A percentile compares a stretch with the other conserved stretches of the same genome.
Conservation (phyloP, 441 rosid species). For the Populus tomentosa region DNA sequence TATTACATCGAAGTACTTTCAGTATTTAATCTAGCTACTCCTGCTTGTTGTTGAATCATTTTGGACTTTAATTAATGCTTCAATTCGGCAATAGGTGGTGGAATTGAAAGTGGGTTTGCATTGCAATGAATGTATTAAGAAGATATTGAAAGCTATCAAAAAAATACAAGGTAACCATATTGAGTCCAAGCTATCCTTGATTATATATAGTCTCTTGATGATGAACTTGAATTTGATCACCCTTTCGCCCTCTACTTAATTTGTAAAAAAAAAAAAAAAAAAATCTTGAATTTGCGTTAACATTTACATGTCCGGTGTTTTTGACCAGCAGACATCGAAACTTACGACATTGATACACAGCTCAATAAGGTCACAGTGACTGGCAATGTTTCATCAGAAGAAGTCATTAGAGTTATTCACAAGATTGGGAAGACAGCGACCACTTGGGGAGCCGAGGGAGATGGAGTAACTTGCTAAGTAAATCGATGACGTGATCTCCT, state of each 20-base stretch:
- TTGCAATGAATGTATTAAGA: constrained; percentile 73
- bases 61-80: not conserved
- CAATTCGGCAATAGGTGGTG: constrained; percentile 42
- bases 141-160: constrained; percentile 82
- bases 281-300: not conserved
- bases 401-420: constrained; percentile 66
- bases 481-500: not conserved
- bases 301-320: not conserved
- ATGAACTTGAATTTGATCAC: not conserved
- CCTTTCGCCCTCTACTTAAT: not conserved
- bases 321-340: constrained; percentile 52
- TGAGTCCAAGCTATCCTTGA: not conserved
- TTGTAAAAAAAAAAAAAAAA: not conserved
- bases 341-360: constrained; percentile 67
- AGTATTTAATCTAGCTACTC: not conserved
- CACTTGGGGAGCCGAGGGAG: constrained; percentile 36
- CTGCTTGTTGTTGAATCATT: not conserved
- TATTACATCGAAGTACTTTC: not conserved
- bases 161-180: constrained; percentile 56
- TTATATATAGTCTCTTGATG: not conserved
- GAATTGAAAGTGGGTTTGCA: constrained; percentile 76
- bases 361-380: constrained; percentile 78
- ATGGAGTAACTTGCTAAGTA: constrained; percentile 6
- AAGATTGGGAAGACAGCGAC: constrained; percentile 70
- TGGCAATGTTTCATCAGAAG: constrained; percentile 65